Percentiles rank a stretch among this genome's conserved stretches.
Conservation (phyloP, 225 moss, liverwort and hornwort species). For the Antitrichia curtipendula region DNA sequence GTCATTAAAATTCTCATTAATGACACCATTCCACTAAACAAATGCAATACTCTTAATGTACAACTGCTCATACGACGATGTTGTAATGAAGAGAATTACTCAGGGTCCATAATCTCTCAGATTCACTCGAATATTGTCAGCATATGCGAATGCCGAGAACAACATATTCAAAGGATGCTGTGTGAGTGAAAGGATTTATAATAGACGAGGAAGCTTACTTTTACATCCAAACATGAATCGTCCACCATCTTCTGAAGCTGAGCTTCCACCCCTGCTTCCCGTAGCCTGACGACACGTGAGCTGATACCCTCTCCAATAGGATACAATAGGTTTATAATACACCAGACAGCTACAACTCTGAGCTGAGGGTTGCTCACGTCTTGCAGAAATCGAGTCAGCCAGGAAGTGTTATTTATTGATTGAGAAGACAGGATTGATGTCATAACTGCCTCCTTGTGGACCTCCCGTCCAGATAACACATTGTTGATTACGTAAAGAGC, state of each 20-base stretch:
- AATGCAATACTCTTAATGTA: neutral
- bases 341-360: constrained; percentile 89
- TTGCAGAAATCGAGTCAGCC: constrained; percentile 71
- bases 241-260: constrained; percentile 79
- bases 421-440: constrained; percentile 33
- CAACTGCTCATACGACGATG: neutral
- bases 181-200: neutral
- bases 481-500: constrained; percentile 89
- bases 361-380: constrained; percentile 94
- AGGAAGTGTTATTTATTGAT: constrained; percentile 4
- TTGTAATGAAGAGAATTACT: neutral
- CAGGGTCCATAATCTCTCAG: neutral
- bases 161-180: neutral
- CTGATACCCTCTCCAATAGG: constrained; percentile 44
- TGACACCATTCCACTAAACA: neutral
- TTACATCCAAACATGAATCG: constrained; percentile 96
- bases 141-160: neutral
- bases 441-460: constrained; percentile 90
- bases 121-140: neutral
- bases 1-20: neutral
- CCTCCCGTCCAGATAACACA: constrained; percentile 71
- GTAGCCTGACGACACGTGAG: constrained; percentile 51
- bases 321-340: constrained; percentile 86
- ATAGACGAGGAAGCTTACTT: constrained; percentile 22
- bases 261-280: constrained; percentile 67